These are phyloP conservation scores for Oryza officinalis DNA, from an alignment of 176 grass and related monocot species.

Conservation along the genomic window DNA sequence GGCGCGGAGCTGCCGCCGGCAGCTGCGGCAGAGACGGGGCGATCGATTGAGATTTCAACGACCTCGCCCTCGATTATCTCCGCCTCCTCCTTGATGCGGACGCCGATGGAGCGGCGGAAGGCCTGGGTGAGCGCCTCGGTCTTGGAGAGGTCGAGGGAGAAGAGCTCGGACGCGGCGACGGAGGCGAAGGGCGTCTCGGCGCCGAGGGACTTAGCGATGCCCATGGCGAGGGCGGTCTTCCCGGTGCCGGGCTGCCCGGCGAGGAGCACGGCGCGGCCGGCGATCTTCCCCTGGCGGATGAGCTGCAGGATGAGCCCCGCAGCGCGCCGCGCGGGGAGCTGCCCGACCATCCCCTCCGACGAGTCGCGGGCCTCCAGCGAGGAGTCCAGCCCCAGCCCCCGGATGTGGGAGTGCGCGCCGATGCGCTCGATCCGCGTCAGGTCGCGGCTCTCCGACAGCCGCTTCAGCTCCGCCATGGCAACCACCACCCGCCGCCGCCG, in stretches of 20 bases:
- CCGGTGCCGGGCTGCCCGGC: constrained; percentile 92
- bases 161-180: constrained; percentile 82
- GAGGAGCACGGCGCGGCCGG: constrained; percentile 79
- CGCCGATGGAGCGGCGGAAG: constrained; percentile 85
- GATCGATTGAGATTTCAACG: constrained; percentile 89
- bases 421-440: constrained; percentile 91
- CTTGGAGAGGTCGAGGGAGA: constrained; percentile 94
- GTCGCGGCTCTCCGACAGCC: constrained; percentile 86
- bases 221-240: constrained; percentile 94
- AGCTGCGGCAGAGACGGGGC: constrained; percentile 42
- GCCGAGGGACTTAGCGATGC: constrained; percentile 93
- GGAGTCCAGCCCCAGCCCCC: constrained; percentile 82
- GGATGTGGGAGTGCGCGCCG: constrained; percentile 97
- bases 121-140: constrained; percentile 92
- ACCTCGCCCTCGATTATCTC: constrained; percentile 99
- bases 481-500: constrained; percentile 16
- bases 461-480: constrained; percentile 85
- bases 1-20: constrained; percentile 30
- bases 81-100: constrained; percentile 97
- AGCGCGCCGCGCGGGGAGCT: constrained; percentile 76
- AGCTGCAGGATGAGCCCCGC: constrained; percentile 84
- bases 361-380: constrained; percentile 77
- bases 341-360: constrained; percentile 98
- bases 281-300: constrained; percentile 86
- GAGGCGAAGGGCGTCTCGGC: constrained; percentile 90